phyloP scores from a whole-genome alignment of 371 early-diverging fungal species.

The Saksenaea vasiformis region DNA sequence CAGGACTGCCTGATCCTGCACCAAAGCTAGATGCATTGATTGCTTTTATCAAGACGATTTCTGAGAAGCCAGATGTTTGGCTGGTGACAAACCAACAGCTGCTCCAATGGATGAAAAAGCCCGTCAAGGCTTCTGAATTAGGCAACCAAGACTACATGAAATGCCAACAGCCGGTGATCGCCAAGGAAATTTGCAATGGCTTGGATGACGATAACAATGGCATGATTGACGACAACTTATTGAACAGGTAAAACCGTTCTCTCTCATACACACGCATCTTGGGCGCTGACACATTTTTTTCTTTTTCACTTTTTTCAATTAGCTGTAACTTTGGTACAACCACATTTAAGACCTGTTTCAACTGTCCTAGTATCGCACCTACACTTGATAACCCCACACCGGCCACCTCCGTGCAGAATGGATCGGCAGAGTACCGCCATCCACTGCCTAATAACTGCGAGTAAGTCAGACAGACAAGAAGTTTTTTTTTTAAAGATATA shows the following conservation, averaged over 20 bases:
- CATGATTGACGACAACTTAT: slow-evolving; percentile 42
- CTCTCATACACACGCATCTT: too few species aligned
- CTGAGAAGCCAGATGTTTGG: slow-evolving; percentile 58
- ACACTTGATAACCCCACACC: slow-evolving; percentile 58
- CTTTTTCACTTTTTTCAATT: neutral
- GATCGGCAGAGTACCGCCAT: slow-evolving; percentile 48
- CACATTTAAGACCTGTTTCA: slow-evolving; percentile 66
- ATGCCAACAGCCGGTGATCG: slow-evolving; percentile 56
- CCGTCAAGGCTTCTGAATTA: slow-evolving; percentile 61
- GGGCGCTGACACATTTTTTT: too few species aligned
- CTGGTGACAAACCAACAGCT: slow-evolving; percentile 68
- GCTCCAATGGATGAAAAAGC: slow-evolving; percentile 65
- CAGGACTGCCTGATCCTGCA: slow-evolving; percentile 39
- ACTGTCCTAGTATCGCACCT: slow-evolving; percentile 59
- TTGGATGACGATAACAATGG: slow-evolving; percentile 60
- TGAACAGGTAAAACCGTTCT: slow-evolving; percentile 39
- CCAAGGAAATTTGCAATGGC: slow-evolving; percentile 75
- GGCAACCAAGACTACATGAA: slow-evolving; percentile 57
- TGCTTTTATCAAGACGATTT: slow-evolving; percentile 42
- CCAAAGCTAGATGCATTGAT: slow-evolving; percentile 35
- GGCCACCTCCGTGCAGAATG: slow-evolving; percentile 41
- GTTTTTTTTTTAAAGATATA: neutral
- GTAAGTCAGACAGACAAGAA: slow-evolving; percentile 24
- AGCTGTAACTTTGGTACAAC: slow-evolving; percentile 58
- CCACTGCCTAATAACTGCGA: slow-evolving; percentile 65